Evolutionary conservation across 176 grass and related monocot species (phyloP), one percentile per base, ranked within the genome.

Genomic region (Paspalum notatum): DNA sequence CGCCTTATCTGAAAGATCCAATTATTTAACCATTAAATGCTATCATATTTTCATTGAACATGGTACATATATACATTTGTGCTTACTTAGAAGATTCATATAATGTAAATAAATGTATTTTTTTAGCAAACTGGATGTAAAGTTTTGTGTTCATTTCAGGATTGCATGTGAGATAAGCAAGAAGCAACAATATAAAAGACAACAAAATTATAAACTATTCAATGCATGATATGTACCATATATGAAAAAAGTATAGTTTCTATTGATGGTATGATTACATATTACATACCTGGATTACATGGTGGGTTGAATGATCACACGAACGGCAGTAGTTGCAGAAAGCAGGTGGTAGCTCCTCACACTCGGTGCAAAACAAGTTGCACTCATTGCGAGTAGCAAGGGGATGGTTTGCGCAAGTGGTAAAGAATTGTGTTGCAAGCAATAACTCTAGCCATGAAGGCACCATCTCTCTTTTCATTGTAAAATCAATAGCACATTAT

Each of bases 311-410:
- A 49, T 94, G 88, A 42, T 68, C 53, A n/a, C 78, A 12, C 12
- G 79, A 53, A 11, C 70, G 85, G 6, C 82, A 91, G 6, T 88
- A 90, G 42, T 83, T 83, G 78, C 91, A 32, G 41, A 93, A 85
- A 49, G 87, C 77, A 1, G 44, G 58, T 2, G 57, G n/a, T 63
- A 64, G 7, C 17, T 6, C 39, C 18, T 70, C 51, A 6, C 91
- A 93, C 3, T 93, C 82, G 12, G 85, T 53, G 56, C 88, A 93
- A 80, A 88, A 90, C 54, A 93, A 61, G 56, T 93, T 93, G 51
- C 88, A 85, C 82, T 93, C 88, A 42, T 89, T 88, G 38, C 88
- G 85, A 22, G 73, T 49, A 8, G 85, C 71, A 27, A 77, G 72
- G 0, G 57, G 71, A 64, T 93, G 91, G 53, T 17, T 58, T 0